Evolutionary conservation across 352 stramenopile genomes (phyloP), one percentile per base, ranked within the genome.

Genomic region (Blastocystis sp.): DNA sequence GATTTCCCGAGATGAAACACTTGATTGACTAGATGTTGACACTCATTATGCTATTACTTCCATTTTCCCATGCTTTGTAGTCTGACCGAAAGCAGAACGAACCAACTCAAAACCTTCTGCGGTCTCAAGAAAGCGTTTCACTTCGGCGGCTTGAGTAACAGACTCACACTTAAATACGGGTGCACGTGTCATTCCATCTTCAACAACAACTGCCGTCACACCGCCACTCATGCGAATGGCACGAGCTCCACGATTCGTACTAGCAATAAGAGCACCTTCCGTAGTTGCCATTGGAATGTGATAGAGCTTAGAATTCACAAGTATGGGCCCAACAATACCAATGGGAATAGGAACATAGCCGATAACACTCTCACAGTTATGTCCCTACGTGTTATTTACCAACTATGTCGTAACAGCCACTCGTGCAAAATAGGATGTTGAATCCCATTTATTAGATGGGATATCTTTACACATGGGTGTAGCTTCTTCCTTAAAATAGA

Each of bases 281-380:
- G 95, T 97, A 1, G 95, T 97, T 27, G 95, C 94, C 93, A 97
- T 96, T 51, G 95, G 95, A 84, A 97, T 92, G 89, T 95, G 95
- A 13, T 96, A 90, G 42, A 91, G 91, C 70, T 95, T 91, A 33
- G 91, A 92, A 91, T 97, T 95, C 27, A 97, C 90, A 33, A 92
- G 91, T 19, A 97, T 90, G 17, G 95, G 95, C 56, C 95, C 95
- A 6, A 94, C 93, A 35, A 97, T 91, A 51, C 95, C 95, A 30
- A 97, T 92, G 6, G 95, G 95, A 89, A 97, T 90, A 0, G 94
- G 94, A 51, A 97, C 91, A 87, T 96, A 97, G 3, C 94, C 94
- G 11, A 96, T 92, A 24, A 97, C 94, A 89, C 95, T 96, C 91
- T 97, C 95, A 91, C 94, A 97, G 90, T 97, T 97, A 24, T 92